phyloP scores from a whole-genome alignment of 179 eudicot species.

The Patellifolia procumbens region DNA sequence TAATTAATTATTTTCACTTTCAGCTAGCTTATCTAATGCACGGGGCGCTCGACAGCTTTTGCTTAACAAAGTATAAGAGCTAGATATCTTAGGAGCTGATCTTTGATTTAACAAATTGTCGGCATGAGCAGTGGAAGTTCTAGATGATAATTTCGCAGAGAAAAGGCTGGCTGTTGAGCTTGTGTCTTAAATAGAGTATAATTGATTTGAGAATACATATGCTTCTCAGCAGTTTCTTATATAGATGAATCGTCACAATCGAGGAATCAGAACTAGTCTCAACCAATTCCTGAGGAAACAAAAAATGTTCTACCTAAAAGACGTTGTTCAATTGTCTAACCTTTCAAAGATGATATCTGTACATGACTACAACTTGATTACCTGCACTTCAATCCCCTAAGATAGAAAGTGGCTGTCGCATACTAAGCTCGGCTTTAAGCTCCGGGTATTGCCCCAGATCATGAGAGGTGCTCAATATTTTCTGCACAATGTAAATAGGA shows the following conservation, averaged over 20 bases:
- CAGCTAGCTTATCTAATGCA: too few species aligned
- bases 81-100: too few species aligned
- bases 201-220: not conserved
- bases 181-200: not conserved
- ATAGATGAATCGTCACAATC: not conserved
- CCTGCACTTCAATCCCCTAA: conserved; percentile 62
- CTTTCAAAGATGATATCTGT: not conserved
- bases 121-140: too few species aligned
- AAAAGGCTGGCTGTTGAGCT: not conserved
- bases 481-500: conserved; percentile 45
- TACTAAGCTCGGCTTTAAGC: conserved; percentile 95
- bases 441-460: conserved; percentile 69
- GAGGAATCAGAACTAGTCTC: not conserved
- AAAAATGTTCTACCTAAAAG: not conserved
- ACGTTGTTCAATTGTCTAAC: not conserved
- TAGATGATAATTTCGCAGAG: too few species aligned
- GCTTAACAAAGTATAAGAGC: too few species aligned
- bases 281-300: not conserved
- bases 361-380: not conserved
- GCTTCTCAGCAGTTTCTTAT: not conserved
- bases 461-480: conserved; percentile 60
- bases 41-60: too few species aligned
- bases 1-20: too few species aligned
- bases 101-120: too few species aligned
- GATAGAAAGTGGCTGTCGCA: conserved; percentile 81